phyloP scores from a whole-genome alignment of 176 grass and related monocot species.

The Aechmea fasciata region DNA sequence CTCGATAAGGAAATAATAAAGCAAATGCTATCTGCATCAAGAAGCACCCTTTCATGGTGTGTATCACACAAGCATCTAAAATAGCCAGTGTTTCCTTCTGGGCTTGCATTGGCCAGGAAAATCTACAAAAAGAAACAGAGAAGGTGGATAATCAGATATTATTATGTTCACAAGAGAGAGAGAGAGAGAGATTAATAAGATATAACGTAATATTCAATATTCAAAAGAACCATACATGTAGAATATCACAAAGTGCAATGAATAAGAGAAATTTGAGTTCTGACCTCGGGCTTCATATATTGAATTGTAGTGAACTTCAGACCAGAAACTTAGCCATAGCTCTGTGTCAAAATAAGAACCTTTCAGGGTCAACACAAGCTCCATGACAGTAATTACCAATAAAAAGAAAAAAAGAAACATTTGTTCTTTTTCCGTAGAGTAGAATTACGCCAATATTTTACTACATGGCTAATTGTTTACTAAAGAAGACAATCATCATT shows the following conservation, averaged over 20 bases:
- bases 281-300: conserved; percentile 80
- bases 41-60: background rate
- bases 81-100: conserved; percentile 91
- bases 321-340: conserved; percentile 99
- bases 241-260: conserved; percentile 1
- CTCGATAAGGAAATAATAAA: background rate
- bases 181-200: too few species aligned
- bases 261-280: background rate
- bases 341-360: conserved; percentile 34
- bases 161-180: background rate
- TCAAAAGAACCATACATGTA: background rate
- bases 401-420: background rate
- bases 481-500: too few species aligned
- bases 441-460: too few species aligned
- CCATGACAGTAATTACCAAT: background rate
- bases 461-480: too few species aligned
- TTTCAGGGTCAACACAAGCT: conserved; percentile 5
- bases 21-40: too few species aligned
- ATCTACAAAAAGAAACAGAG: conserved; percentile 36
- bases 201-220: too few species aligned
- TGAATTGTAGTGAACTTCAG: conserved; percentile 96
- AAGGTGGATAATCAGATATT: background rate
- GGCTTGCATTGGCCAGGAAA: conserved; percentile 62
- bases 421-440: too few species aligned
- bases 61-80: conserved; percentile 25